Evolutionary conservation across 768 basidiomycete species (phyloP), one percentile per base, ranked within the genome.

Genomic region (Rhodotorula sphaerocarpa): DNA sequence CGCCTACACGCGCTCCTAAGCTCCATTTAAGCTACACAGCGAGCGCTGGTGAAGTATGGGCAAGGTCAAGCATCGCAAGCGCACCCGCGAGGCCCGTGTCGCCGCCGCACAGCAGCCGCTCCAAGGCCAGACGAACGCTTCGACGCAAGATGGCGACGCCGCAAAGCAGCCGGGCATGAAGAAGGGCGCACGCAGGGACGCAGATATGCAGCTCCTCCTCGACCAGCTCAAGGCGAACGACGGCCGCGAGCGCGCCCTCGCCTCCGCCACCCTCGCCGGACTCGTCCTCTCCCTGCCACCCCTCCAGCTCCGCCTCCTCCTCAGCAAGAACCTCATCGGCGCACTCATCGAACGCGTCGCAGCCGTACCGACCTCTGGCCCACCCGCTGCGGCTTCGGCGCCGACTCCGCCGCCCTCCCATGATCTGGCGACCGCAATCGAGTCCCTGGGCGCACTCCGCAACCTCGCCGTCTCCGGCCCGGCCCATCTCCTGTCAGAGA

Each of bases 291-390:
- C 55, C 6, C 59, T 68, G 11, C 67, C 67, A 10, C 52, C 67
- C 14, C 33, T 61, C 30, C 63, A 61, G 21, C 56, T 61, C 6
- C 62, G 67, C 25, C 57, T 64, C 27, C 46, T 69, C 27, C 64
- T 69, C 50, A 59, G 63, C 6, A 46, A 47, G 44, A 69, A 69
- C 64, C 42, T 65, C 45, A 69, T 69, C 57, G 67, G 67, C 23
- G 54, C 59, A 28, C 46, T 69, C 5, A 69, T 69, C 27, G 67
- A 69, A 48, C 67, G 67, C 16, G 30, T 69, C 52, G 25, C 60
- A 4, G 48, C 57, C 46, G 34, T 55, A 14, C 45, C 33, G 21
- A 25, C 57, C 36, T 10, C 50, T 27, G 31, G 39, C 50, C 23
- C 44, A 25, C n/a, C n/a, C n/a, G n/a, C n/a, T n/a, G n/a, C n/a